Base-by-base conservation (phyloP, 345 rosid genomes). In the Boechera stricta region DNA sequence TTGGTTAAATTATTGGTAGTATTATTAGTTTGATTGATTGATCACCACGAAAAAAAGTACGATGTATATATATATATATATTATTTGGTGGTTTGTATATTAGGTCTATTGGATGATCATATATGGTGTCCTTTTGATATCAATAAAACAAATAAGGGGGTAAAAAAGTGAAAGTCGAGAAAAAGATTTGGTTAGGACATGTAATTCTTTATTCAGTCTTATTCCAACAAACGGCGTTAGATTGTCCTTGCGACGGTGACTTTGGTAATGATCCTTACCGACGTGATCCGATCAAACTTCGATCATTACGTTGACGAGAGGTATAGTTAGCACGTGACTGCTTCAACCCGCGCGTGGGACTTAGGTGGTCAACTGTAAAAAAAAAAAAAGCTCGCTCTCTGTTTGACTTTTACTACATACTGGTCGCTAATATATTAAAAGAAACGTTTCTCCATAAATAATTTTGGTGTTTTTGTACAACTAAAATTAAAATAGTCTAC, bases 241-340 rank as follows among this genome's bases (percentile, higher is more conserved):
- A 21, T 21, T 21, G 24, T 21, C 24, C 4, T 51, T 1, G 52
- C 4, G 41, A 54, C 71, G 53, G 57, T 57, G 78, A 44, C 52
- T 33, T 53, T 16, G 52, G 53, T 44, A 42, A 24, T 47, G 57
- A 65, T 32, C 55, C 24, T 21, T 21, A 21, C 24, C 74, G 79
- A 60, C 18, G 61, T 69, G 54, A 63, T 69, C 32, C 69, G 58
- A 76, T 69, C 48, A 52, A 76, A 61, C 70, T 26, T 16, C 21
- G 73, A 67, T 12, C 38, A 59, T 24, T 21, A 63, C 64, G 54
- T 77, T 69, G 67, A 64, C 67, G 38, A 47, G 62, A 64, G 59
- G 11, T 63, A 28, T 2, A 44, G 45, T 35, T 64, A 47, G 68
- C 81, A 78, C 63, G 81, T 72, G 77, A 58, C 61, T 47, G 16